Percentiles rank a stretch among this genome's conserved stretches.
Conservation (phyloP, 495 filamentous ascomycete species). For the Lentithecium fluviatile region DNA sequence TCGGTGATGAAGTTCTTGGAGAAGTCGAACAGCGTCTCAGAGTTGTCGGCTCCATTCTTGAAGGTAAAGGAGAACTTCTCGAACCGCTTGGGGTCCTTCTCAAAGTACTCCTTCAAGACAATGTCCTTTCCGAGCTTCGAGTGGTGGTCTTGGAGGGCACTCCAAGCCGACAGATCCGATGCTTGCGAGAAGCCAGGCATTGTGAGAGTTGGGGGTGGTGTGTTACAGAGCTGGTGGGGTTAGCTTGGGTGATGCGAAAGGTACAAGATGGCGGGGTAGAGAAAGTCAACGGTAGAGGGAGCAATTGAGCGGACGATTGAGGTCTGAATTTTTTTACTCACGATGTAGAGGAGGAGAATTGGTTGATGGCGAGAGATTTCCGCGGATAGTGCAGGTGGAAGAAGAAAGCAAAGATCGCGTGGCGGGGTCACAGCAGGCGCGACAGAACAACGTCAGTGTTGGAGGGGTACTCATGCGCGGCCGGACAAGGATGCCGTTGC, state of each 20-base stretch:
- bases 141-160: constrained; percentile 85
- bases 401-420: constrained; percentile 2
- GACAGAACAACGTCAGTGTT: constrained; percentile 13
- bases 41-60: constrained; percentile 70
- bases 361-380: constrained; percentile 8
- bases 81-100: constrained; percentile 85
- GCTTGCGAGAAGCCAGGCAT: constrained; percentile 67
- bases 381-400: constrained; percentile 1
- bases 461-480: constrained; percentile 17
- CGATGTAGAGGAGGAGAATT: constrained; percentile 5
- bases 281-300: not conserved
- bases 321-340: not conserved
- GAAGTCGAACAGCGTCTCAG: constrained; percentile 94
- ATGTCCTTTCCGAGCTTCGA: constrained; percentile 78
- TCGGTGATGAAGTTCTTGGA: constrained; percentile 97
- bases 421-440: constrained; percentile 4
- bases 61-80: constrained; percentile 85
- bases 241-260: not conserved
- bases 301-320: constrained; percentile 17
- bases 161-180: constrained; percentile 78
- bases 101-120: constrained; percentile 88
- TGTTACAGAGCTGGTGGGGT: constrained; percentile 6
- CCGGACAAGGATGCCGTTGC: not conserved
- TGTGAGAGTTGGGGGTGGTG: constrained; percentile 12
- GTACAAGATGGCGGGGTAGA: constrained; percentile 6